These are phyloP conservation scores for Clitopilus hobsonii DNA, from an alignment of 768 basidiomycete genomes.

Conservation along the genomic window DNA sequence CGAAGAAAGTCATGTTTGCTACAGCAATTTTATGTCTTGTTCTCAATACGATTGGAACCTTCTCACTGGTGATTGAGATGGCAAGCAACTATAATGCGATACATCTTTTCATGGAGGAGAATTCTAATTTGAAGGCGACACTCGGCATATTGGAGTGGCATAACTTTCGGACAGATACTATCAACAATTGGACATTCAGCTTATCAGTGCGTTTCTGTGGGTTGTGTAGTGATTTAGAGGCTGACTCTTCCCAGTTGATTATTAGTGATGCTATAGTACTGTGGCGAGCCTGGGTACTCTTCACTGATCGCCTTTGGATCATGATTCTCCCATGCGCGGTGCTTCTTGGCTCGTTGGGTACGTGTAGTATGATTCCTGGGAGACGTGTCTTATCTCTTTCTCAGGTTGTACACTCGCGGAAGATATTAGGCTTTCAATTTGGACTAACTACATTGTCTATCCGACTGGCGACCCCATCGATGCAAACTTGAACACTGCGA, in stretches of 20 bases:
- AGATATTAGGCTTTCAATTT: not conserved
- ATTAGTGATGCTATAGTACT: constrained; percentile 1
- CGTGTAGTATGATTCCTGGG: not conserved
- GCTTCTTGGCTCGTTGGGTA: not conserved
- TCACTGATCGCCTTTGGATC: not conserved
- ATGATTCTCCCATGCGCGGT: not conserved
- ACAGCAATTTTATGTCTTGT: not conserved
- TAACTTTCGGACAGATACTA: not conserved
- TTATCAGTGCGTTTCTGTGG: not conserved
- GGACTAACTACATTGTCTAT: not conserved
- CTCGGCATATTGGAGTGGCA: not conserved
- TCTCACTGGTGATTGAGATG: not conserved
- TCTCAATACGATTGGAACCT: not conserved
- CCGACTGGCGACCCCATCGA: not conserved
- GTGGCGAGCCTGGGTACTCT: constrained; percentile 1
- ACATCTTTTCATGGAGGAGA: not conserved
- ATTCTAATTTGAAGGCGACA: not conserved
- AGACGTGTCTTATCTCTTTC: not conserved
- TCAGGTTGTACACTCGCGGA: not conserved
- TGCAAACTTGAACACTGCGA: not conserved
- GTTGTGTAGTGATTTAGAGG: not conserved
- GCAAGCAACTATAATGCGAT: not conserved
- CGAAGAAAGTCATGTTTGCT: not conserved
- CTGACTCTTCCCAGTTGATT: not conserved
- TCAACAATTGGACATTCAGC: not conserved